A percentile compares a stretch with the other conserved stretches of the same genome.
Evolutionary conservation across 352 stramenopile species (phyloP).

Genomic region (Phytopythium litorale): DNA sequence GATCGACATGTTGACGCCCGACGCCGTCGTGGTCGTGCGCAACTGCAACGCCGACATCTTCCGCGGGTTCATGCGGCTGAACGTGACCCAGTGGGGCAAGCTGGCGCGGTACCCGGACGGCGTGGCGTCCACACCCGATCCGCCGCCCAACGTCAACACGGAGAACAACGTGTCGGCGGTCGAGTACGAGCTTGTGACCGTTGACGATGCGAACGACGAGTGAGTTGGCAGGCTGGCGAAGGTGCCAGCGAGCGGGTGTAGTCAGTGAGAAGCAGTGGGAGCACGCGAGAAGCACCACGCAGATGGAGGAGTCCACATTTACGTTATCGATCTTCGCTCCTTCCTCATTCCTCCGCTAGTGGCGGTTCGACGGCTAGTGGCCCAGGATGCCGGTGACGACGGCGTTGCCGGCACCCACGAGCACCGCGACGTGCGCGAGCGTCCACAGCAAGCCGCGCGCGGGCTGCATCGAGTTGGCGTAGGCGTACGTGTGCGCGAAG

Average conservation of each 20-base stretch:
- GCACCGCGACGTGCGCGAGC: conserved; percentile 6
- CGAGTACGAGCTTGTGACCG: conserved; percentile 85
- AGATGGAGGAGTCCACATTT: too few relatives aligned
- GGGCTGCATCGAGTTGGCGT: conserved; percentile 39
- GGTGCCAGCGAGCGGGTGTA: background rate
- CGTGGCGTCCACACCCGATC: conserved; percentile 61
- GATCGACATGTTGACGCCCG: conserved; percentile 61
- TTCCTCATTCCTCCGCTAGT: background rate
- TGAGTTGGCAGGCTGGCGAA: conserved; percentile 9
- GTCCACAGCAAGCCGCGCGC: conserved; percentile 27
- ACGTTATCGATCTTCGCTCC: too few relatives aligned
- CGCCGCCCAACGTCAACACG: conserved; percentile 40
- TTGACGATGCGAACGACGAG: conserved; percentile 52
- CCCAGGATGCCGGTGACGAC: conserved; percentile 14
- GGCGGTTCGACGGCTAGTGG: background rate
- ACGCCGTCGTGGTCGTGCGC: conserved; percentile 61
- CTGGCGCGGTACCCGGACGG: conserved; percentile 65
- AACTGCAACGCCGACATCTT: conserved; percentile 84
- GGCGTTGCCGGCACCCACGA: conserved; percentile 17
- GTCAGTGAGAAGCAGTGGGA: background rate
- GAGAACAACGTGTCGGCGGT: conserved; percentile 75
- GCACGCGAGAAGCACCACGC: background rate
- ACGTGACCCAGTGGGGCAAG: conserved; percentile 86
- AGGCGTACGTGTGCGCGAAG: conserved; percentile 33
- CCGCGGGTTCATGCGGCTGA: conserved; percentile 82